A percentile compares a stretch with the other conserved stretches of the same genome.
phyloP scores from a whole-genome alignment of 225 moss, liverwort and hornwort genomes.

The Asterella californica region DNA sequence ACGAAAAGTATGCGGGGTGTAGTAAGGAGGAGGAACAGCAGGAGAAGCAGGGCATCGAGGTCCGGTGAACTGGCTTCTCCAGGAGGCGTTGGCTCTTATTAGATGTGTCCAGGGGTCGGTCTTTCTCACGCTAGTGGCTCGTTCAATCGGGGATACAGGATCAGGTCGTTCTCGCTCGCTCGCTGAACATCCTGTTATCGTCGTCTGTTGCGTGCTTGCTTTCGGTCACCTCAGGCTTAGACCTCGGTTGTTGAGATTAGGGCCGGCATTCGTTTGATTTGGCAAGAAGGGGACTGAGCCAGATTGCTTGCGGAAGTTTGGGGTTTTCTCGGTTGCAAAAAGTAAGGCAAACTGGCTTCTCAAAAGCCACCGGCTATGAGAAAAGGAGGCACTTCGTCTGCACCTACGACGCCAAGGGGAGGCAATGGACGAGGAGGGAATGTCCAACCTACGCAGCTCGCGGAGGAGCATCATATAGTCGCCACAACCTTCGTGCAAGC shows the following conservation, averaged over 20 bases:
- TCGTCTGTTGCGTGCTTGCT: not conserved
- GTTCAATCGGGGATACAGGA: slow-evolving; percentile 6
- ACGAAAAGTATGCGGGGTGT: not conserved
- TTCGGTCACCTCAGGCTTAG: not conserved
- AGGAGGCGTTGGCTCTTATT: not conserved
- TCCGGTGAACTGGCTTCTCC: not conserved
- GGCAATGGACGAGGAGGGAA: slow-evolving; percentile 37
- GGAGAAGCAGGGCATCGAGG: not conserved
- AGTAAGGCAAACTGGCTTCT: slow-evolving; percentile 23
- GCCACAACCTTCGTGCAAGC: slow-evolving; percentile 50
- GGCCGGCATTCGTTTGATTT: not conserved
- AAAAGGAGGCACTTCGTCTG: slow-evolving; percentile 43
- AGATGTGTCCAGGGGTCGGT: slow-evolving; percentile 6
- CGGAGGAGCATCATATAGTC: slow-evolving; percentile 51
- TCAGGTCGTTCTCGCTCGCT: not conserved
- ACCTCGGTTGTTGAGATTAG: not conserved
- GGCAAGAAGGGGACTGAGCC: not conserved
- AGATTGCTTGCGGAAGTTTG: not conserved
- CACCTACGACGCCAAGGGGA: slow-evolving; percentile 44
- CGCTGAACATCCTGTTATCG: not conserved
- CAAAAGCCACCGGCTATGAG: slow-evolving; percentile 31
- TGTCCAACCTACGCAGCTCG: slow-evolving; percentile 35
- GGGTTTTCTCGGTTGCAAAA: not conserved
- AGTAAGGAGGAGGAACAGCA: not conserved
- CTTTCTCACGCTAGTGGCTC: not conserved